phyloP scores from a whole-genome alignment of 2,329 filamentous ascomycete species.

The Domatiomyces globalis region DNA sequence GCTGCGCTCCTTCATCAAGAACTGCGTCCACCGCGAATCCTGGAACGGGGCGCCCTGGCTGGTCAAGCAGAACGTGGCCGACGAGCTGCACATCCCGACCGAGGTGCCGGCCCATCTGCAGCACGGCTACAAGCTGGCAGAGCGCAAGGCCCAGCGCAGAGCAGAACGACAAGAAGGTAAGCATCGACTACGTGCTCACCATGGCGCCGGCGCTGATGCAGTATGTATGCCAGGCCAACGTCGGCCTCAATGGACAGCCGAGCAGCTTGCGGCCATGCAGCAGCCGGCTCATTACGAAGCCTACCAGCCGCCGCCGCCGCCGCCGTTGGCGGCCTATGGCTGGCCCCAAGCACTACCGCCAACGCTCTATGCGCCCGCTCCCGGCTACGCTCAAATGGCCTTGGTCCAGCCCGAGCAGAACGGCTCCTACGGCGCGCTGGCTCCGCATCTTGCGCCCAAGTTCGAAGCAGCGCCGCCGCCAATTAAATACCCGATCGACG shows the following conservation, averaged over 20 bases:
- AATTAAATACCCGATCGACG: conserved; percentile 91
- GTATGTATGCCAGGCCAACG: conserved; percentile 22
- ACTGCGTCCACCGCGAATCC: conserved; percentile 77
- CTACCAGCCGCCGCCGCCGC: conserved; percentile 14
- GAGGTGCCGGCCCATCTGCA: conserved; percentile 69
- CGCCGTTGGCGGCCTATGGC: neutral
- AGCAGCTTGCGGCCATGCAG: neutral
- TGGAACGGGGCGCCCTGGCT: conserved; percentile 97
- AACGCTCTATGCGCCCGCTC: neutral
- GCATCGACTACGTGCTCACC: conserved; percentile 7
- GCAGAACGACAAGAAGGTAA: conserved; percentile 7
- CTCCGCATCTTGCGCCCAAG: conserved; percentile 29
- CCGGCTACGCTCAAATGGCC: neutral
- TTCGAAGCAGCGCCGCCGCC: conserved; percentile 46
- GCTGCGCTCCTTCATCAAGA: conserved; percentile 84
- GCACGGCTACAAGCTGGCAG: conserved; percentile 63
- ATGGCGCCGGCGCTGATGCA: conserved; percentile 35
- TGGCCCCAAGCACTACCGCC: neutral
- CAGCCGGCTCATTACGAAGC: conserved; percentile 18
- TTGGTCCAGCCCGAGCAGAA: neutral
- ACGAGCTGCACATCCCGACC: conserved; percentile 73
- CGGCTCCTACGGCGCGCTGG: neutral
- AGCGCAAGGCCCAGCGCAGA: conserved; percentile 54
- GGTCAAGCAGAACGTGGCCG: conserved; percentile 74
- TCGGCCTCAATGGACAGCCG: conserved; percentile 21